These are phyloP conservation scores for Cutaneotrichosporon sp. DNA, from an alignment of 1,284 basidiomycete genomes.

Conservation along the genomic window DNA sequence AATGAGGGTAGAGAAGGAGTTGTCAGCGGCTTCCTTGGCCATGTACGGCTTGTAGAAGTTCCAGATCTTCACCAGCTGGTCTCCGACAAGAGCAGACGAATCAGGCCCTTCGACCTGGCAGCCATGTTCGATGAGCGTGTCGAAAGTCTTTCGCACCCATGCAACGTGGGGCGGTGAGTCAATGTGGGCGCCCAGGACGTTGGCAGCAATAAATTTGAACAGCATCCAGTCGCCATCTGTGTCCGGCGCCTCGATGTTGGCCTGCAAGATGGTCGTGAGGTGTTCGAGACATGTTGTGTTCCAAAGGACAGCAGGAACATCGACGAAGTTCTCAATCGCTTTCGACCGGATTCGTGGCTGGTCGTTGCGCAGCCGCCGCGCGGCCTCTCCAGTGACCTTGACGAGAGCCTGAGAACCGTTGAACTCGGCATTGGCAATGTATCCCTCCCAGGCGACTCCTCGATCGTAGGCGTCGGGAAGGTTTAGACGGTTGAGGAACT, in stretches of 20 bases:
- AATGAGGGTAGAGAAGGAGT: neutral
- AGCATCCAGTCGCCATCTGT: neutral
- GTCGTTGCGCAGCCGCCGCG: constrained; percentile 1
- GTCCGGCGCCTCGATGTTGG: neutral
- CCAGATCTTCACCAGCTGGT: neutral
- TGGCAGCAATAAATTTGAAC: neutral
- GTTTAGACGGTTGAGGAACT: neutral
- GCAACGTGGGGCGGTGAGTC: neutral
- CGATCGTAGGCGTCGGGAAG: neutral
- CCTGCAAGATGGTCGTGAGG: neutral
- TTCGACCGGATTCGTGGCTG: neutral
- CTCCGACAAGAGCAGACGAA: neutral
- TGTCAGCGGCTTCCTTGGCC: neutral
- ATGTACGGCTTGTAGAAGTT: neutral
- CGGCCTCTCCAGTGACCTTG: neutral
- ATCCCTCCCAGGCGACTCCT: neutral
- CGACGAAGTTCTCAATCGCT: neutral
- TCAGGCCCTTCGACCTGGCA: no score
- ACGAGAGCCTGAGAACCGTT: neutral
- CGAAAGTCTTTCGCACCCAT: neutral
- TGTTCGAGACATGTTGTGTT: neutral
- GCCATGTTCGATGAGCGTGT: neutral
- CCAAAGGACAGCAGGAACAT: neutral
- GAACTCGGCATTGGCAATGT: neutral
- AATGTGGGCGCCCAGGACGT: neutral